phyloP scores from a whole-genome alignment of 2,329 filamentous ascomycete genomes.

The Xylaria polymorpha region DNA sequence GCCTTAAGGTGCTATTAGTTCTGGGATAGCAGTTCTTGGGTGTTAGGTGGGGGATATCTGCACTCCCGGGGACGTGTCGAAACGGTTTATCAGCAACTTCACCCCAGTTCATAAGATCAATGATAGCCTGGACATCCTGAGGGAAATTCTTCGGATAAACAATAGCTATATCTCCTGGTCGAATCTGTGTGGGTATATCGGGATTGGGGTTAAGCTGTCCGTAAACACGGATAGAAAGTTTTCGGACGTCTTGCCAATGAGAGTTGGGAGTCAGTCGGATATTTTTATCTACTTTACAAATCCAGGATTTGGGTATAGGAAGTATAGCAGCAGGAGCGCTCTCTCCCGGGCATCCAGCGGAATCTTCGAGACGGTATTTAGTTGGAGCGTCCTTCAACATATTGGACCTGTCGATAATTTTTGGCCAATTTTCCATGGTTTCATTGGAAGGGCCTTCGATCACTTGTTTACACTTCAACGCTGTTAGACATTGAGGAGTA shows the following conservation, averaged over 20 bases:
- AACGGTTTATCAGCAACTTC: conserved; percentile 76
- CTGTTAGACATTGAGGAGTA: conserved; percentile 29
- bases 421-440: conserved; percentile 38
- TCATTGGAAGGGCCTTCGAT: conserved; percentile 38
- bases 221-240: conserved; percentile 70
- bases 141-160: conserved; percentile 91
- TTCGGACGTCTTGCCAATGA: conserved; percentile 96
- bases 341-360: conserved; percentile 28
- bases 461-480: conserved; percentile 41
- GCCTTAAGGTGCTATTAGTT: conserved; percentile 71
- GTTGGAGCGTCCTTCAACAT: conserved; percentile 51
- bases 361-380: conserved; percentile 50
- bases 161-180: conserved; percentile 81
- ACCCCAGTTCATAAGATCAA: conserved; percentile 83
- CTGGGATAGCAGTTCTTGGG: conserved; percentile 52
- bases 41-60: conserved; percentile 33
- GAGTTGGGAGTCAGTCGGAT: conserved; percentile 75
- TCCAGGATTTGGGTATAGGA: conserved; percentile 67
- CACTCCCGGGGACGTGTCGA: conserved; percentile 37
- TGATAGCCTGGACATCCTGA: conserved; percentile 80
- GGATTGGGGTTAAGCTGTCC: too few species aligned
- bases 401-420: conserved; percentile 52
- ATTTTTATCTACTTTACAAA: conserved; percentile 73
- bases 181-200: too few species aligned
- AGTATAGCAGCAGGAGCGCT: conserved; percentile 55